Evolutionary conservation across 2,329 filamentous ascomycete species (phyloP).

Genomic region (Talaromyces sp.): DNA sequence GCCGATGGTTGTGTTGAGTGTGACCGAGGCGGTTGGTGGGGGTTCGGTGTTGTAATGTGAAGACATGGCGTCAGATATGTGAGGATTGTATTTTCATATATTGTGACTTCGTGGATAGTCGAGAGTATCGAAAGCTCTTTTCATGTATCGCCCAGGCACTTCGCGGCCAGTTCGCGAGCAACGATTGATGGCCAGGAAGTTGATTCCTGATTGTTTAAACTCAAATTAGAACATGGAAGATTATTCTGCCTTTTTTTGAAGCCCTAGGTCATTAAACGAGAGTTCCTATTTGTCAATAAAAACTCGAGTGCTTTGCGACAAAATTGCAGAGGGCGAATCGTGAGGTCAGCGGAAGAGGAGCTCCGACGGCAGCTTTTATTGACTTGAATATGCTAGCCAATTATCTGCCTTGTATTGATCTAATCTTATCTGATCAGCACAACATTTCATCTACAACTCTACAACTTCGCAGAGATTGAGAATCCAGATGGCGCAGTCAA

Average conservation of each 20-base stretch:
- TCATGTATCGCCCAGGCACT: not conserved
- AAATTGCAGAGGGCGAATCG: not conserved
- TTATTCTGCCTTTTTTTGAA: no score
- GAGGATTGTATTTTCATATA: not conserved
- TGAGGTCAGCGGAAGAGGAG: conserved; percentile 12
- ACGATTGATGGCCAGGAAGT: no score
- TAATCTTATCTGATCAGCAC: conserved; percentile 15
- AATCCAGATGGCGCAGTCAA: not conserved
- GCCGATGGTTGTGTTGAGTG: conserved; percentile 84
- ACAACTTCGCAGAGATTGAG: no score
- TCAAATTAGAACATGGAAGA: not conserved
- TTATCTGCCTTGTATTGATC: not conserved
- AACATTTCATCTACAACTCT: not conserved
- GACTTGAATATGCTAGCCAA: not conserved
- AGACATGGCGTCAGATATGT: conserved; percentile 55
- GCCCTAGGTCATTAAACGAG: not conserved
- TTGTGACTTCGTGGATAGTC: not conserved
- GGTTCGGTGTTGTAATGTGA: conserved; percentile 92
- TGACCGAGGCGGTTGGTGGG: conserved; percentile 85
- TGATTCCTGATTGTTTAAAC: not conserved
- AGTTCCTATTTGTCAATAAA: not conserved
- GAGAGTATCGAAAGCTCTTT: not conserved
- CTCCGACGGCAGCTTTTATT: conserved; percentile 11
- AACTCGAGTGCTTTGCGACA: not conserved
- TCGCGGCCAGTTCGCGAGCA: not conserved